Evolutionary conservation across 345 rosid species (phyloP).

Genomic region (Eucalyptus shirleyi): DNA sequence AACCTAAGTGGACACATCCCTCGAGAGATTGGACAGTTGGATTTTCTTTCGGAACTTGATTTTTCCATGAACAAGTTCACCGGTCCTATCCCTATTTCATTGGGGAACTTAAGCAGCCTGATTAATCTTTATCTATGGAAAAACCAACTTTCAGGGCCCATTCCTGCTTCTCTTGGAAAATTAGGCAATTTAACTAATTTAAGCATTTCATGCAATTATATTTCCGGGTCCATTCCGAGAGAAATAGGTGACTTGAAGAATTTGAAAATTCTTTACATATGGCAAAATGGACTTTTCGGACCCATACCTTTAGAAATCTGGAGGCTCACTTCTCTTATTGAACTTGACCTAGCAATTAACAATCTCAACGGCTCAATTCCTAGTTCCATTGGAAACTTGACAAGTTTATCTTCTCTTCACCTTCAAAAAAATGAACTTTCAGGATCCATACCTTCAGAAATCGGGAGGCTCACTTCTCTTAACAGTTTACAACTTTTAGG

Average conservation of each 20-base stretch:
- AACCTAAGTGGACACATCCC: background rate
- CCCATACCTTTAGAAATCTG: background rate
- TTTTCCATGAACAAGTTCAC: background rate
- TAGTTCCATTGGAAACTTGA: background rate
- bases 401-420: background rate
- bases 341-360: rapidly evolving
- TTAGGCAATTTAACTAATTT: background rate
- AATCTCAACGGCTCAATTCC: background rate
- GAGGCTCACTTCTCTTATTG: background rate
- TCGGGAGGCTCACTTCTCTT: background rate
- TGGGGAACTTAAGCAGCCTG: background rate
- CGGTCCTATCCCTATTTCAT: background rate
- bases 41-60: background rate
- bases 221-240: background rate
- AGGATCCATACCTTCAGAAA: background rate
- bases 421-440: background rate
- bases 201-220: rapidly evolving
- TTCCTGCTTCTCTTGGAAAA: background rate
- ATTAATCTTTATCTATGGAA: background rate
- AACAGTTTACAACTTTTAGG: rapidly evolving
- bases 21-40: background rate
- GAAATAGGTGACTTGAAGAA: background rate
- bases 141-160: background rate
- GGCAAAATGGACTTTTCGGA: background rate
- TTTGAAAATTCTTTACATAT: background rate